Evolutionary conservation across 805 yeast genomes (phyloP).

Genomic region (Yarrowia keelungensis): DNA sequence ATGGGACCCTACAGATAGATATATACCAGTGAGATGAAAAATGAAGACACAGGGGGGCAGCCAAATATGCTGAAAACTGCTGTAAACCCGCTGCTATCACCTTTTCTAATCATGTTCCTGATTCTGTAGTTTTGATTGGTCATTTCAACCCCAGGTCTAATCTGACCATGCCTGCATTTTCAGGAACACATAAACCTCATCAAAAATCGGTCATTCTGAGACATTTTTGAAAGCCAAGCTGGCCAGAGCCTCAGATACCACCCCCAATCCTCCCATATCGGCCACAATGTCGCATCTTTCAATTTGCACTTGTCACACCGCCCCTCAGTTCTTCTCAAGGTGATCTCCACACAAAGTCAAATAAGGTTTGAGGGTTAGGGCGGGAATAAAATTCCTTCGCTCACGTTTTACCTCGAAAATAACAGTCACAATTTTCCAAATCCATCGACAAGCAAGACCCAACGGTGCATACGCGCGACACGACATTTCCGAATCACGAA

Average conservation of each 20-base stretch:
- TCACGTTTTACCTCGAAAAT: slow-evolving; percentile 31
- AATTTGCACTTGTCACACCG: too few relatives aligned
- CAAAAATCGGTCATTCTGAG: neutral
- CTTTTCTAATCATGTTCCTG: neutral
- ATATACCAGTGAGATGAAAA: too few relatives aligned
- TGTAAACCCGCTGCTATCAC: too few relatives aligned
- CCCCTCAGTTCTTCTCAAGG: neutral
- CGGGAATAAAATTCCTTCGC: slow-evolving; percentile 5
- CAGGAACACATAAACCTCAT: neutral
- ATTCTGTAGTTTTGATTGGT: neutral
- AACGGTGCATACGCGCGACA: slow-evolving; percentile 40
- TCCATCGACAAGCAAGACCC: slow-evolving; percentile 34
- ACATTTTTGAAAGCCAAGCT: neutral
- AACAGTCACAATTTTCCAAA: slow-evolving; percentile 38
- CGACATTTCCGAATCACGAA: slow-evolving; percentile 34
- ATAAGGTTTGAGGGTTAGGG: slow-evolving; percentile 27
- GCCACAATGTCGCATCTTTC: too few relatives aligned
- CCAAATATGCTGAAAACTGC: too few relatives aligned
- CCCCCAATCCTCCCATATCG: too few relatives aligned
- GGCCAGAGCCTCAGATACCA: too few relatives aligned
- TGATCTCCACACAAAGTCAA: slow-evolving; percentile 5
- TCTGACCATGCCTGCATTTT: slow-evolving; percentile 3
- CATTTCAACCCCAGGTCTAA: neutral
- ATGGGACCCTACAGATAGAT: too few relatives aligned
- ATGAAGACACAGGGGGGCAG: too few relatives aligned